phyloP scores from a whole-genome alignment of 176 grass and related monocot genomes.

The Puccinellia tenuiflora region DNA sequence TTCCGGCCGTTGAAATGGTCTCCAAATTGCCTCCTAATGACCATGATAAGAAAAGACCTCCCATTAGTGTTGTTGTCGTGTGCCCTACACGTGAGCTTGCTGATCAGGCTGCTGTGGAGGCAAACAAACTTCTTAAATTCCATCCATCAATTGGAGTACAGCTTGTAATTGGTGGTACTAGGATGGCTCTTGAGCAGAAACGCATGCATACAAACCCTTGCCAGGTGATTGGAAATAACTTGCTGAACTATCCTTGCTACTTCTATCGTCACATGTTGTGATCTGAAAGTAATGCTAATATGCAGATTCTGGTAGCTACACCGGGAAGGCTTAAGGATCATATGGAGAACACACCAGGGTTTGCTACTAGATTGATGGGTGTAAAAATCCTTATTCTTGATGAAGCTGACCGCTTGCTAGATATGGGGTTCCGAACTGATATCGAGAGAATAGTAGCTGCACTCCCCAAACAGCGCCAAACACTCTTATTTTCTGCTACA shows the following conservation, averaged over 20 bases:
- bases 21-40: conserved; percentile 51
- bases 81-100: conserved; percentile 93
- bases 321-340: conserved; percentile 94
- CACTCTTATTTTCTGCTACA: conserved; percentile 93
- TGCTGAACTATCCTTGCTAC: neutral
- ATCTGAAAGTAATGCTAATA: conserved; percentile 1
- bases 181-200: conserved; percentile 84
- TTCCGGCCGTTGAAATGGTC: conserved; percentile 83
- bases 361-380: conserved; percentile 75
- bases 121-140: conserved; percentile 85
- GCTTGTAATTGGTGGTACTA: conserved; percentile 88
- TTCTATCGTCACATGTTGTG: conserved; percentile 8
- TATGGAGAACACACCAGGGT: conserved; percentile 95
- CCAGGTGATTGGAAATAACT: conserved; percentile 59
- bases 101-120: conserved; percentile 79
- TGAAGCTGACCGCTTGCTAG: conserved; percentile 93
- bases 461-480: conserved; percentile 86
- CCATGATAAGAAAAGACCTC: conserved; percentile 63
- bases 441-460: conserved; percentile 86
- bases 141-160: conserved; percentile 84
- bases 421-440: conserved; percentile 97
- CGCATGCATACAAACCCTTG: conserved; percentile 84
- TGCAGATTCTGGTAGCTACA: conserved; percentile 87
- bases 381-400: conserved; percentile 92
- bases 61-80: conserved; percentile 79